Conservation (phyloP, 176 grass and related monocot species). For the Aechmea fasciata region DNA sequence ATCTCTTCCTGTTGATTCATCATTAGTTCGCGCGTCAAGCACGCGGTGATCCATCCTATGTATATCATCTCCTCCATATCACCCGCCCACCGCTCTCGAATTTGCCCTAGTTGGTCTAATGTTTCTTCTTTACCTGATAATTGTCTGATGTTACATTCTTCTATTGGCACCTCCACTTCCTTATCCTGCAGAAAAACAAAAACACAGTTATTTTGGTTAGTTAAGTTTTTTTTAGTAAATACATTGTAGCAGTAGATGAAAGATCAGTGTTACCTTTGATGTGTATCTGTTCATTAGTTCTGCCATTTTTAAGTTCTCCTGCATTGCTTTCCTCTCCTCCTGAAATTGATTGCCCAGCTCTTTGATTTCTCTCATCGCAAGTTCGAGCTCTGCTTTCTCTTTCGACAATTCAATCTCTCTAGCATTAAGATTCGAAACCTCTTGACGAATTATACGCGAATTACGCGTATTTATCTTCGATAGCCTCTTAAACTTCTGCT, state of each 20-base stretch:
- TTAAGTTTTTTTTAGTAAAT: neutral
- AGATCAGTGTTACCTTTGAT: slow-evolving; percentile 1
- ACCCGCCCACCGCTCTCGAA: slow-evolving; percentile 56
- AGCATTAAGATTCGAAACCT: slow-evolving; percentile 28
- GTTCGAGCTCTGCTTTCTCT: slow-evolving; percentile 37
- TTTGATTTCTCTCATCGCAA: slow-evolving; percentile 39
- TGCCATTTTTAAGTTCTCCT: slow-evolving; percentile 8
- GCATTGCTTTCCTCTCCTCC: slow-evolving; percentile 30
- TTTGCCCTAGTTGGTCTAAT: slow-evolving; percentile 31
- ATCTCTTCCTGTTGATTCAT: neutral
- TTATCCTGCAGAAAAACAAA: slow-evolving; percentile 24
- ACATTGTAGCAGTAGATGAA: neutral
- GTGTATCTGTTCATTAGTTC: slow-evolving; percentile 1
- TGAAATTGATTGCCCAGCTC: slow-evolving; percentile 32
- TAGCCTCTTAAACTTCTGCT: slow-evolving; percentile 40
- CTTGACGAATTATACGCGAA: slow-evolving; percentile 18
- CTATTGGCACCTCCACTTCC: slow-evolving; percentile 33
- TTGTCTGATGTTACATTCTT: slow-evolving; percentile 19
- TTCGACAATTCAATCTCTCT: slow-evolving; percentile 32
- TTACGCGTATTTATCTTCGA: slow-evolving; percentile 27
- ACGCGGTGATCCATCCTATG: slow-evolving; percentile 62
- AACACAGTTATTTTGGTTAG: no score
- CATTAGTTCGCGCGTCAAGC: slow-evolving; percentile 59
- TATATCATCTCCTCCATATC: slow-evolving; percentile 91
- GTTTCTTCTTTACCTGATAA: slow-evolving; percentile 40